Conservation (phyloP, 305 asterid genomes). For the Fraxinus platypoda region DNA sequence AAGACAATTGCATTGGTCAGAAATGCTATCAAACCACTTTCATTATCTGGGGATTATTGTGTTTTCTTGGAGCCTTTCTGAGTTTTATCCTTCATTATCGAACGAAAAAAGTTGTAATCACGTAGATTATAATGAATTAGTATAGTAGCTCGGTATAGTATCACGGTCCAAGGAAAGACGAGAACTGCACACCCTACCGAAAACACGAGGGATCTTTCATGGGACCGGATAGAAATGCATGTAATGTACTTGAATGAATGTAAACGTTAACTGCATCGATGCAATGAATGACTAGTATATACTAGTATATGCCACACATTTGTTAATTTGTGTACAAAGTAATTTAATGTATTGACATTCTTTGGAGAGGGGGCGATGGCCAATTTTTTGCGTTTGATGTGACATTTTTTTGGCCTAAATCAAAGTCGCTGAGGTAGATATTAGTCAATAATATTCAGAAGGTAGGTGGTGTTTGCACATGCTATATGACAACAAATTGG, state of each 20-base stretch:
- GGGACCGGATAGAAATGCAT: neutral
- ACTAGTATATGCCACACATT: neutral
- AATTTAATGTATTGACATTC: neutral
- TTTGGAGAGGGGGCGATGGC: neutral
- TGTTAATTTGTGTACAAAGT: neutral
- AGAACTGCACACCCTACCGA: neutral
- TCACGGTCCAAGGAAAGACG: neutral
- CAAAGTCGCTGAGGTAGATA: neutral
- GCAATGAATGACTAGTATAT: neutral
- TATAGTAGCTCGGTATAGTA: neutral
- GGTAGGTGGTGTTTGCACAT: neutral
- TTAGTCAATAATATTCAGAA: neutral
- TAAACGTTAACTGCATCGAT: neutral
- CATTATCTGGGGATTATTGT: conserved; percentile 59
- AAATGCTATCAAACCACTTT: conserved; percentile 60
- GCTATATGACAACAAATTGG: neutral
- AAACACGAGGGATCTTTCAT: neutral
- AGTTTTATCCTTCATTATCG: conserved; percentile 56
- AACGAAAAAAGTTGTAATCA: conserved; percentile 36
- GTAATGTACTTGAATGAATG: neutral
- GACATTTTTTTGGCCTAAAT: neutral
- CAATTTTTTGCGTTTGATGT: neutral
- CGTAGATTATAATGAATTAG: neutral
- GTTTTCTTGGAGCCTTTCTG: conserved; percentile 51
- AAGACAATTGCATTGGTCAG: conserved; percentile 52